Evolutionary conservation across 345 rosid species (phyloP).

Genomic region (Anacardium occidentale): DNA sequence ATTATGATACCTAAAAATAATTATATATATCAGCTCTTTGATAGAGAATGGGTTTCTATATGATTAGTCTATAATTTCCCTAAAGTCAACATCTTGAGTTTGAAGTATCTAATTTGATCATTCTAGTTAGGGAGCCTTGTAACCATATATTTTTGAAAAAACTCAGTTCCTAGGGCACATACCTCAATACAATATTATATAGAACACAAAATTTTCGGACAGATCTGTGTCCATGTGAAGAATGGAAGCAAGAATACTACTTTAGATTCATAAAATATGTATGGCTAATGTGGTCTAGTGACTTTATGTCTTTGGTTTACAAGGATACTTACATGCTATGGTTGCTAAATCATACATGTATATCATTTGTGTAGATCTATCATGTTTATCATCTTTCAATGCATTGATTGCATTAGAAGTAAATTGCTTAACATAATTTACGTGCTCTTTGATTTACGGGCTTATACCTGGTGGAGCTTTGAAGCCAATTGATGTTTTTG

Average conservation of each 20-base stretch:
- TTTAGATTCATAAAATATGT: background rate
- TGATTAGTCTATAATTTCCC: background rate
- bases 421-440: conserved; percentile 16
- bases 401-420: conserved; percentile 2
- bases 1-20: background rate
- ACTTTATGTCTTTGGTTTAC: background rate
- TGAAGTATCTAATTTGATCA: background rate
- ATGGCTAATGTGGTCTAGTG: background rate
- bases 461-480: conserved; percentile 82
- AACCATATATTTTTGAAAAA: background rate
- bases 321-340: background rate
- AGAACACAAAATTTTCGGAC: background rate
- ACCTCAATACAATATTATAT: background rate
- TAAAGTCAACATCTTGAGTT: background rate
- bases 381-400: background rate
- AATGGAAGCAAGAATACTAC: background rate
- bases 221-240: background rate
- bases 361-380: background rate
- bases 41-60: background rate
- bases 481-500: conserved; percentile 55
- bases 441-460: conserved; percentile 49
- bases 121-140: background rate
- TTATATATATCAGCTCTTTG: background rate
- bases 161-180: background rate
- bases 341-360: no score